Evolutionary conservation across 1,139 yeast species (phyloP), one percentile per base, ranked within the genome.

Genomic region (Pneumocystis wakefieldiae): DNA sequence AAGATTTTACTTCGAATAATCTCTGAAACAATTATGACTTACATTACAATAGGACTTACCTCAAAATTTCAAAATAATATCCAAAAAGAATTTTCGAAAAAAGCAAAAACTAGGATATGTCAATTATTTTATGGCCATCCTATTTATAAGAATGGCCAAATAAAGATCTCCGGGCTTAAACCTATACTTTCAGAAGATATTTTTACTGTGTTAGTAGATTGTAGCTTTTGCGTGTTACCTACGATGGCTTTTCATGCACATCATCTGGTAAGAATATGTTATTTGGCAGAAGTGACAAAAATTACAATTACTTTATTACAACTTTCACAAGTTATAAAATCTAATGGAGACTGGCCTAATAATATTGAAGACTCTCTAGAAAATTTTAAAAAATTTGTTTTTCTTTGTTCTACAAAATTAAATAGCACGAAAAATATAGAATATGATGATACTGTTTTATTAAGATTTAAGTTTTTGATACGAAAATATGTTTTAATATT

Each of bases 401-500:
- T 12, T n/a, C 28, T 48, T 48, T 48, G 55, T 24, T 48, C 55
- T 48, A 48, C 14, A 48, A 48, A 48, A 14, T 24, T 48, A 2
- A 12, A 24, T 24, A 24, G 14, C 32, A 48, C 32, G 28, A 14
- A 24, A 24, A 48, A 48, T 48, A 48, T 48, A 48, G 7, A 48
- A 48, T 48, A 48, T 24, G 29, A 24, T 12, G 55, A 48, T 48
- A 24, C 6, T 12, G 12, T 48, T 48, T 48, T 48, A 24, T 19
- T 48, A 24, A 48, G 41, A n/a, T 41, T 59, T 15, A 64, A 63
- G 8, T 63, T 57, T 0, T 78, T 86, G 81, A 64, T 85, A 59
- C 72, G 80, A 17, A 83, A 83, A 69, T 74, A 84, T 0, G 73
- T 80, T 6, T 81, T 87, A 0, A 89, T 91, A 17, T 87, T 86